These are phyloP conservation scores for Coemansia aciculifera DNA, from an alignment of 192 early-diverging fungal genomes.

Conservation along the genomic window DNA sequence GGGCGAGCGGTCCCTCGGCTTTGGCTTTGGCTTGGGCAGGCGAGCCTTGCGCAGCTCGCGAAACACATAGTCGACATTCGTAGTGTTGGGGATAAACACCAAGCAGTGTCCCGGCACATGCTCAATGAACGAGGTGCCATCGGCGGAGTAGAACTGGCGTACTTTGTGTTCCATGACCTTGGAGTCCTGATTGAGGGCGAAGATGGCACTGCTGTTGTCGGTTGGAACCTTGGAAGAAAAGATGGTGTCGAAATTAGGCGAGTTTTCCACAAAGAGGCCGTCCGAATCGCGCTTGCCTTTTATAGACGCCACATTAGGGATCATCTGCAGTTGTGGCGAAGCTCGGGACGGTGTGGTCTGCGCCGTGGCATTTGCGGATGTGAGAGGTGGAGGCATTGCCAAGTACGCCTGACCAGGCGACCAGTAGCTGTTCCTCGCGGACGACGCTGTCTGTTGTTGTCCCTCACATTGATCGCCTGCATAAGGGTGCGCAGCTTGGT, in stretches of 20 bases:
- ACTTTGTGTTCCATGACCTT: constrained; percentile 41
- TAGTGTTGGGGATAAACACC: constrained; percentile 46
- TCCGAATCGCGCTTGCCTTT: constrained; percentile 10
- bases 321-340: constrained; percentile 34
- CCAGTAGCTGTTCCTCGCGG: constrained; percentile 9
- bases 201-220: constrained; percentile 15
- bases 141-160: constrained; percentile 43
- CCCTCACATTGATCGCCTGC: constrained; percentile 43
- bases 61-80: constrained; percentile 24
- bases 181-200: constrained; percentile 15
- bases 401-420: constrained; percentile 18
- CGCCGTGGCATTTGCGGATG: constrained; percentile 7
- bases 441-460: constrained; percentile 11
- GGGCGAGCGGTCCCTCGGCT: constrained; percentile 33
- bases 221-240: constrained; percentile 11
- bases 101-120: constrained; percentile 54
- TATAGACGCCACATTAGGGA: constrained; percentile 44
- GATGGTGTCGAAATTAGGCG: constrained; percentile 6
- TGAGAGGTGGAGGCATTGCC: constrained; percentile 11
- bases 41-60: constrained; percentile 44
- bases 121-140: constrained; percentile 47
- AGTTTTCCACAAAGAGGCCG: neutral
- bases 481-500: constrained; percentile 16
- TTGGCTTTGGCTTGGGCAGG: constrained; percentile 23
- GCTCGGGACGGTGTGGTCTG: constrained; percentile 16